These are phyloP conservation scores for Metschnikowia shivogae DNA, from an alignment of 805 yeast genomes.

Conservation along the genomic window DNA sequence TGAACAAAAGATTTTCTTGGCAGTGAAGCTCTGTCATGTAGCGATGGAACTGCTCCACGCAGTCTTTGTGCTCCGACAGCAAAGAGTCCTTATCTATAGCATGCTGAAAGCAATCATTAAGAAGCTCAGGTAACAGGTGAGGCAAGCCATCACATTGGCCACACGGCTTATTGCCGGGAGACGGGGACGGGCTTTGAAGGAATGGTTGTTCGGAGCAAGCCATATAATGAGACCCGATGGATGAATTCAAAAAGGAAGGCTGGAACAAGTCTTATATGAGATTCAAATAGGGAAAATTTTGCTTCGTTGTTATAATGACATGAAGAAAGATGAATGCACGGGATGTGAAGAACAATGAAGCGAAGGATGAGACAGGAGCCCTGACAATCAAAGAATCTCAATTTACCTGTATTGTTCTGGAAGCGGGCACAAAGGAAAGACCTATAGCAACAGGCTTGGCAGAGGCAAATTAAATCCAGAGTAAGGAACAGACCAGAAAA, in stretches of 20 bases:
- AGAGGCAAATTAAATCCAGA: not conserved
- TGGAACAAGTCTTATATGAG: no score
- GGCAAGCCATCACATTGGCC: conserved; percentile 7
- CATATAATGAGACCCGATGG: not conserved
- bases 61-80: conserved; percentile 12
- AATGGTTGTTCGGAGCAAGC: not conserved
- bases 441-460: not conserved
- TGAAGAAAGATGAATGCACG: no score
- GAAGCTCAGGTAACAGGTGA: conserved; percentile 25
- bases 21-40: conserved; percentile 39
- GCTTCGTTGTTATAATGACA: no score
- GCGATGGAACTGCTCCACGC: conserved; percentile 27
- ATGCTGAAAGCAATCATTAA: conserved; percentile 30
- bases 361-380: no score
- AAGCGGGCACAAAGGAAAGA: not conserved
- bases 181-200: not conserved
- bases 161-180: not conserved
- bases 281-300: no score
- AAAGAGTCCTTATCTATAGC: conserved; percentile 20
- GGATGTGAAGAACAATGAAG: no score
- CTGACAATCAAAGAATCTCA: no score
- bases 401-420: not conserved
- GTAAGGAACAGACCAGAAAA: not conserved
- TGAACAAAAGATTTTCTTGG: conserved; percentile 42
- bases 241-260: no score